A percentile compares a stretch with the other conserved stretches of the same genome.
Conservation (phyloP, 2,329 filamentous ascomycete species). For the Didymella lethalis region DNA sequence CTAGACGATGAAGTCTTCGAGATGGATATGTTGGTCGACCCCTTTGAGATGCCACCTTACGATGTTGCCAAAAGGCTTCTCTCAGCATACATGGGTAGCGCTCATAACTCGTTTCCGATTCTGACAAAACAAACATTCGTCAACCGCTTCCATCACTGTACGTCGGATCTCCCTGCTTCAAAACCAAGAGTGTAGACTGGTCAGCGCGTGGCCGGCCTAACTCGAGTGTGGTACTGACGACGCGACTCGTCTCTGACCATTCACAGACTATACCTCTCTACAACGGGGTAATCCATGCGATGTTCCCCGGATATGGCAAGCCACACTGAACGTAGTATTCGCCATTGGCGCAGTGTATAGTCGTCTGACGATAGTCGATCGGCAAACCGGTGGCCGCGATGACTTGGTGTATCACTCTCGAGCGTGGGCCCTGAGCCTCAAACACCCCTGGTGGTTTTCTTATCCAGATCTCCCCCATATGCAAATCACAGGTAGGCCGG, state of each 20-base stretch:
- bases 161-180: background rate
- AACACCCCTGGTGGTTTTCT: slow-evolving; percentile 31
- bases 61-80: slow-evolving; percentile 39
- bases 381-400: slow-evolving; percentile 36
- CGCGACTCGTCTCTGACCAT: background rate
- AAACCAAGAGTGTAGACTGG: background rate
- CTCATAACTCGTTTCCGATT: slow-evolving; percentile 36
- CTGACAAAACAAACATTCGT: slow-evolving; percentile 42
- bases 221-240: background rate
- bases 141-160: slow-evolving; percentile 43
- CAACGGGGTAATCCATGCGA: slow-evolving; percentile 22
- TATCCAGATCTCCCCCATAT: slow-evolving; percentile 50
- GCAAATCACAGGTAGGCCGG: slow-evolving; percentile 38
- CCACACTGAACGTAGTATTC: slow-evolving; percentile 52
- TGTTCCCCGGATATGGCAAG: slow-evolving; percentile 43
- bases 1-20: slow-evolving; percentile 38
- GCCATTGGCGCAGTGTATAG: slow-evolving; percentile 52
- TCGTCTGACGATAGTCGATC: slow-evolving; percentile 38
- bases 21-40: slow-evolving; percentile 33
- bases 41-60: slow-evolving; percentile 41
- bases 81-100: slow-evolving; percentile 43
- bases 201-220: too few species aligned
- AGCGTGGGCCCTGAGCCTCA: slow-evolving; percentile 44
- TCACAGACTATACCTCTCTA: slow-evolving; percentile 32
- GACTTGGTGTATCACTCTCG: slow-evolving; percentile 51